phyloP scores from a whole-genome alignment of 2,329 filamentous ascomycete species.

The Penicillium capsulatum region DNA sequence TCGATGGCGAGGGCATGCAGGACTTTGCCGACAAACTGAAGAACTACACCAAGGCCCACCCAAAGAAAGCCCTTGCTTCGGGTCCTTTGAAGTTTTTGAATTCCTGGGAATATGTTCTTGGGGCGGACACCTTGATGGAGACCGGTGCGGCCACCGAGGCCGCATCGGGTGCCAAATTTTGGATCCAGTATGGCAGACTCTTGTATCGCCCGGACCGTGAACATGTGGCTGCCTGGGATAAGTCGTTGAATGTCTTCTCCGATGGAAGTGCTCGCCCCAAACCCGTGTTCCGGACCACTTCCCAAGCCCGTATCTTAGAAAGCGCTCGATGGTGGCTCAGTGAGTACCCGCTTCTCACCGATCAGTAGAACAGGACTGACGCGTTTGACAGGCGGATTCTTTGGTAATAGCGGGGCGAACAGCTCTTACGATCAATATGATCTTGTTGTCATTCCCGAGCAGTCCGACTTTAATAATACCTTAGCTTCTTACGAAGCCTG shows the following conservation, averaged over 20 bases:
- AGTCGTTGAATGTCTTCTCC: conserved; percentile 36
- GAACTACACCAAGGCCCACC: conserved; percentile 43
- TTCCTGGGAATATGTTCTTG: conserved; percentile 48
- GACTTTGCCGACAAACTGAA: conserved; percentile 48
- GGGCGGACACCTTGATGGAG: conserved; percentile 46
- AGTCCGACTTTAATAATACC: conserved; percentile 51
- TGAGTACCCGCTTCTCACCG: conserved; percentile 12
- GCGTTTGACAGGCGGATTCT: conserved; percentile 16
- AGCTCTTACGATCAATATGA: conserved; percentile 33
- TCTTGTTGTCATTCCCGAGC: conserved; percentile 51
- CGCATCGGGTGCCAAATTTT: conserved; percentile 49
- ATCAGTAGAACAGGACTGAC: conserved; percentile 2
- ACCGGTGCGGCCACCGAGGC: conserved; percentile 51
- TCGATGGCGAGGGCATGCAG: conserved; percentile 50
- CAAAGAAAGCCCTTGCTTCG: conserved; percentile 32
- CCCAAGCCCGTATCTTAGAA: conserved; percentile 53
- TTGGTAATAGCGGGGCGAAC: conserved; percentile 24
- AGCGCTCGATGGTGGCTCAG: conserved; percentile 45
- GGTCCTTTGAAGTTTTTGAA: conserved; percentile 54
- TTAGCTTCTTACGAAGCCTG: conserved; percentile 52
- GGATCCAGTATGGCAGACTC: conserved; percentile 53
- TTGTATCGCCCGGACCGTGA: conserved; percentile 49
- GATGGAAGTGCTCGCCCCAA: conserved; percentile 49
- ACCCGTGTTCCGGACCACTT: conserved; percentile 52
- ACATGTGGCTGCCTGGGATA: conserved; percentile 47